phyloP scores from a whole-genome alignment of 805 yeast genomes.

The Lipomyces yamadae region DNA sequence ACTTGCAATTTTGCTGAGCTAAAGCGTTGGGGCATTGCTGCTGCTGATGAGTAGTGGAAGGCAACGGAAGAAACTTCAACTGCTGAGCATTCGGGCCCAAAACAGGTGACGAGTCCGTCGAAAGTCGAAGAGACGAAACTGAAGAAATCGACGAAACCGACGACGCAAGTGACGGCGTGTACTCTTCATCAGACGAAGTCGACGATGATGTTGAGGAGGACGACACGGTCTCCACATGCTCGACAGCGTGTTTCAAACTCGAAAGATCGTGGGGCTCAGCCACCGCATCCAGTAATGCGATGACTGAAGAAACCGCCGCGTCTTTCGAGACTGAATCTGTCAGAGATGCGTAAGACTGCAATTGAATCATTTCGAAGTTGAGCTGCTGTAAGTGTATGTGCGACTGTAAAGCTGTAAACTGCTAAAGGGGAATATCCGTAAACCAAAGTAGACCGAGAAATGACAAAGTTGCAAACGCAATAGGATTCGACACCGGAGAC shows the following conservation, averaged over 20 bases:
- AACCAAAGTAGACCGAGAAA: conserved; percentile 4
- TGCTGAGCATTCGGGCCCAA: conserved; percentile 5
- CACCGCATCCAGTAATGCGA: neutral
- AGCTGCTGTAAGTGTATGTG: neutral
- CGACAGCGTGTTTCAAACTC: conserved; percentile 1
- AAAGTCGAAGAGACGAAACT: conserved; percentile 11
- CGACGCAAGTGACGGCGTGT: conserved; percentile 29
- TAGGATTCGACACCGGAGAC: conserved; percentile 8
- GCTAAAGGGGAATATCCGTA: conserved; percentile 2
- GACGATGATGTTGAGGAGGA: conserved; percentile 13
- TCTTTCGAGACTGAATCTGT: neutral
- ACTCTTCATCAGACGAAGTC: conserved; percentile 26
- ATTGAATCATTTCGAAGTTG: neutral
- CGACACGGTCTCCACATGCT: neutral
- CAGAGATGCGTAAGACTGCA: neutral
- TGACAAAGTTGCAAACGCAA: neutral
- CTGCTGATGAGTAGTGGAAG: neutral
- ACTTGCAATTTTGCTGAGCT: neutral
- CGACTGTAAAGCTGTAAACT: neutral
- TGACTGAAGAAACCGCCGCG: neutral
- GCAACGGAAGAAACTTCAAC: conserved; percentile 16
- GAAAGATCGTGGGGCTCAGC: neutral
- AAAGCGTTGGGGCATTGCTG: neutral
- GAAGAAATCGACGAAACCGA: conserved; percentile 23
- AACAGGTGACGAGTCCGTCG: conserved; percentile 22